Percentiles rank a stretch among this genome's conserved stretches.
Evolutionary conservation across 306 rosid species (phyloP).

Genomic region (Quercus alba): DNA sequence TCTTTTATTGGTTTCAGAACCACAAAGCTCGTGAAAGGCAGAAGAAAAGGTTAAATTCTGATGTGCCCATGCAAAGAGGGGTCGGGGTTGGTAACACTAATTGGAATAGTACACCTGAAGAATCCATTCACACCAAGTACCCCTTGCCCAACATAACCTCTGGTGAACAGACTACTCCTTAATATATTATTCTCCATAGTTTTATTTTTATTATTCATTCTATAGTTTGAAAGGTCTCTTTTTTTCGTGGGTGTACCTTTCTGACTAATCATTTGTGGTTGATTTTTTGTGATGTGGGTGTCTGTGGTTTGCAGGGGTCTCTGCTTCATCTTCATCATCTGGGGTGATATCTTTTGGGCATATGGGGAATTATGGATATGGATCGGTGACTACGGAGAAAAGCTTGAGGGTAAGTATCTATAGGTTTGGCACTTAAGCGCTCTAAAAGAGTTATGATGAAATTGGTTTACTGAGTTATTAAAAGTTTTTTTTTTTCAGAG

Average conservation of each 20-base stretch:
- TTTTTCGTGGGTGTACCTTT: neutral
- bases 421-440: neutral
- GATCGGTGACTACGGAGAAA: slow-evolving; percentile 69
- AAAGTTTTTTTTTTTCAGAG: no score
- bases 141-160: slow-evolving; percentile 34
- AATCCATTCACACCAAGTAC: slow-evolving; percentile 41
- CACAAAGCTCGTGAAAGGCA: slow-evolving; percentile 99
- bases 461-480: neutral
- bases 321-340: slow-evolving; percentile 53
- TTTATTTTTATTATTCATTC: no score
- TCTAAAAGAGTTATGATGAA: neutral
- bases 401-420: slow-evolving; percentile 71
- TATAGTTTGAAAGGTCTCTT: neutral
- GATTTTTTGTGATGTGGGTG: neutral
- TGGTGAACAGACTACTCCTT: slow-evolving; percentile 25
- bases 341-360: slow-evolving; percentile 55
- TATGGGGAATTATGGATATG: slow-evolving; percentile 72
- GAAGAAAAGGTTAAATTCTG: slow-evolving; percentile 75
- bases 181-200: neutral
- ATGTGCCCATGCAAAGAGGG: slow-evolving; percentile 36
- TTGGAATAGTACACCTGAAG: slow-evolving; percentile 47
- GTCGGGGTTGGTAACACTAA: neutral
- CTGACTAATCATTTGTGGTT: neutral
- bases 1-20: slow-evolving; percentile 94
- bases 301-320: slow-evolving; percentile 33